phyloP scores from a whole-genome alignment of 441 rosid genomes.

The Omphalea diandra region DNA sequence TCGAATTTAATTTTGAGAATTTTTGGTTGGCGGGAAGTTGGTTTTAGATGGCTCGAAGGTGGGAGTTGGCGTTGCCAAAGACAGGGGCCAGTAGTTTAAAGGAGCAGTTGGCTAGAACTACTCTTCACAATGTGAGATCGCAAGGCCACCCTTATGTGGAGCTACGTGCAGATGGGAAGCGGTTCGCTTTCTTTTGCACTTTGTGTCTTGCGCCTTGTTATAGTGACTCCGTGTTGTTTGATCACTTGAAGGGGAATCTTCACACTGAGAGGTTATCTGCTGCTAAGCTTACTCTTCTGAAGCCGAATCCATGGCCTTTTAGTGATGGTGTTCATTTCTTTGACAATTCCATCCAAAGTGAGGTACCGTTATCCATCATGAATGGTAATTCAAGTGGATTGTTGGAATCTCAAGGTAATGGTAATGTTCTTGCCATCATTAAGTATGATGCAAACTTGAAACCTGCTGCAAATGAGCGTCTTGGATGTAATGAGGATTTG shows the following conservation, averaged over 20 bases:
- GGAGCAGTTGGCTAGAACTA: conserved; percentile 65
- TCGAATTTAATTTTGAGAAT: neutral
- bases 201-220: conserved; percentile 85
- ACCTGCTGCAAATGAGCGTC: conserved; percentile 17
- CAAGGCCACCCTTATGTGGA: conserved; percentile 80
- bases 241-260: conserved; percentile 78
- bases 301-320: conserved; percentile 88
- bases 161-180: conserved; percentile 76
- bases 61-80: conserved; percentile 54
- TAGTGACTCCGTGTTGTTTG: conserved; percentile 64
- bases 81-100: conserved; percentile 44
- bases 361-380: conserved; percentile 24
- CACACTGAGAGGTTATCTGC: conserved; percentile 67
- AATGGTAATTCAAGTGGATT: conserved; percentile 24
- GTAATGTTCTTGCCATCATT: conserved; percentile 51
- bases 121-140: conserved; percentile 53
- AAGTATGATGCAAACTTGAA: conserved; percentile 37
- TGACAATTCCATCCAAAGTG: conserved; percentile 41
- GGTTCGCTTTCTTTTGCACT: conserved; percentile 76
- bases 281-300: conserved; percentile 68
- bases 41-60: conserved; percentile 53
- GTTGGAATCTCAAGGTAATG: conserved; percentile 33
- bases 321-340: conserved; percentile 86
- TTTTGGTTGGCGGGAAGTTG: conserved; percentile 33
- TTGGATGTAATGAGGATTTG: conserved; percentile 26